Base-by-base conservation (phyloP, 78 protist species). In the Acrasis kona region DNA sequence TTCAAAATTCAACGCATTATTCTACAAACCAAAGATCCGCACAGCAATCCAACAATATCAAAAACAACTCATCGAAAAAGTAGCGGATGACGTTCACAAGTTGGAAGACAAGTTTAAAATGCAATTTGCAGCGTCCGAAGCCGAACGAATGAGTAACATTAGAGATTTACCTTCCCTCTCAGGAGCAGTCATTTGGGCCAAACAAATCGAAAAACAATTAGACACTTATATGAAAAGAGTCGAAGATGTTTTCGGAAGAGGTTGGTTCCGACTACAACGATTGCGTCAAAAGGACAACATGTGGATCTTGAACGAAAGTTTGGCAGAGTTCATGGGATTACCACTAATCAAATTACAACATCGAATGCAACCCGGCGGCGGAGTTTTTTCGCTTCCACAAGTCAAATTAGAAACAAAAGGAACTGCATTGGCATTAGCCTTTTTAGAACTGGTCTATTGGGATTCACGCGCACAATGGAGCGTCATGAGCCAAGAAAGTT, bases 91-190 rank as follows among this genome's bases (percentile, higher is more conserved):
- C 78, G 91, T 94, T 36, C 42, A 65, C 30, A 82, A 72, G 5
- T 84, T 94, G 35, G 92, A 91, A 10, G 86, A 89, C 29, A 89
- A 75, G 65, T 91, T 89, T 76, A 84, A 73, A 41, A 64, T 37
- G 70, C 75, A 81, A 79, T 92, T 88, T 39, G 31, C 75, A 5
- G 2, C 66, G 36, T 81, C 96, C 2, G 83, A 79, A 30, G 95
- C 94, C 3, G n/a, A 39, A 35, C 40, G 78, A 66, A 89, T 91
- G 91, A 31, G 87, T 3, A 38, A n/a, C 10, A 50, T 87, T 6
- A 72, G 96, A 19, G 96, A 91, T 79, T 7, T 95, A 10, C 96
- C 96, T 65, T 87, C 92, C 19, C 87, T 86, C 0, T 71, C 94
- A 6, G 94, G 94, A 29, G 65, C 79, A 5, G 79, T 92, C 39